Evolutionary conservation across 805 yeast species (phyloP).

Genomic region (Brettanomyces sp.): DNA sequence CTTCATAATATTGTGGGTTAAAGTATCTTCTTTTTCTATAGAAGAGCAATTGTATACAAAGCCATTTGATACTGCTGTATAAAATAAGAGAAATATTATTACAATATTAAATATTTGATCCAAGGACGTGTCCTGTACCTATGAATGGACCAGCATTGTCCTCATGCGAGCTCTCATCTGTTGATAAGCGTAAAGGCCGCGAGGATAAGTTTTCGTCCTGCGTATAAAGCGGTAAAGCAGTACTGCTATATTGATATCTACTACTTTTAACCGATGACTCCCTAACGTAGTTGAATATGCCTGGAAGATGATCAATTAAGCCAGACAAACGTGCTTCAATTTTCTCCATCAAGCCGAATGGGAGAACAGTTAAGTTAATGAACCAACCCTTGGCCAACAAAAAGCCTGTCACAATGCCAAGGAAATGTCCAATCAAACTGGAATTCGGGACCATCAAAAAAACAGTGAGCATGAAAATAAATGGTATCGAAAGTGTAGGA

Average conservation of each 20-base stretch:
- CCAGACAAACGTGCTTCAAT: conserved; percentile 49
- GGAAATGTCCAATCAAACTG: conserved; percentile 65
- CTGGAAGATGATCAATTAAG: conserved; percentile 45
- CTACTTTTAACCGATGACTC: conserved; percentile 46
- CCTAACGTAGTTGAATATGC: conserved; percentile 41
- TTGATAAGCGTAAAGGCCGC: too few relatives aligned
- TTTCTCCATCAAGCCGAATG: conserved; percentile 50
- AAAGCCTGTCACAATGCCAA: conserved; percentile 61
- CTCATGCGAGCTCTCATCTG: too few relatives aligned
- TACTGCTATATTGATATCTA: conserved; percentile 12
- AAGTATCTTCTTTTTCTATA: not conserved
- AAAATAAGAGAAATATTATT: not conserved
- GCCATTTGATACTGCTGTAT: not conserved
- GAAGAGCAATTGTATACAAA: too few relatives aligned
- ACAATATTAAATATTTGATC: conserved; percentile 5
- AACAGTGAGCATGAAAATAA: conserved; percentile 38
- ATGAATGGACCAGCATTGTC: conserved; percentile 4
- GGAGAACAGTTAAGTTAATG: conserved; percentile 51
- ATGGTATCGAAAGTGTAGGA: conserved; percentile 56
- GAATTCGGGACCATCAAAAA: conserved; percentile 53
- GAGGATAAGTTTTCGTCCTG: not conserved
- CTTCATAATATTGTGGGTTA: too few relatives aligned
- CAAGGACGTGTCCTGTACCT: conserved; percentile 22
- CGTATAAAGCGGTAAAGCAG: conserved; percentile 14
- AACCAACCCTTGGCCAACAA: conserved; percentile 50